Evolutionary conservation across 495 filamentous ascomycete species (phyloP).

Genomic region (Xylaria curta): DNA sequence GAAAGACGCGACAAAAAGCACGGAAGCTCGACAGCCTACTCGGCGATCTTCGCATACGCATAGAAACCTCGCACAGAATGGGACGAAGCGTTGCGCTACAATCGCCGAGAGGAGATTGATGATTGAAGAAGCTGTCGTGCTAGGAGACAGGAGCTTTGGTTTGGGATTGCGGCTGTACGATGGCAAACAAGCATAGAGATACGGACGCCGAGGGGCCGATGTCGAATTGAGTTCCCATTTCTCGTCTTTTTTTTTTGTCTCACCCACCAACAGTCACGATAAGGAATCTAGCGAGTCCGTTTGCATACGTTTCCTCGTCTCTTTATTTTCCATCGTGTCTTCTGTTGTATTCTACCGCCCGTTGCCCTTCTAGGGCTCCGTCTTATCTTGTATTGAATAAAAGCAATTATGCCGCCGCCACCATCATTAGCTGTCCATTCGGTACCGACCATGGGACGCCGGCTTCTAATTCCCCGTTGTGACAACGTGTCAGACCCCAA

Average conservation of each 20-base stretch:
- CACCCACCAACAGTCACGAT: background rate
- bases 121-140: constrained; percentile 11
- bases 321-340: background rate
- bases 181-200: constrained; percentile 23
- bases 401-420: constrained; percentile 14
- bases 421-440: constrained; percentile 16
- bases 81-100: constrained; percentile 21
- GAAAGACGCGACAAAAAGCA: constrained; percentile 10
- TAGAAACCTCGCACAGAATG: constrained; percentile 21
- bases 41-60: constrained; percentile 22
- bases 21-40: constrained; percentile 16
- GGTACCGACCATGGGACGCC: constrained; percentile 9
- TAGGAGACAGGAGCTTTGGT: constrained; percentile 11
- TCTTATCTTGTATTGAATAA: constrained; percentile 13
- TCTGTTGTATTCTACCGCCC: background rate
- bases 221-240: background rate
- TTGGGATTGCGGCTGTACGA: constrained; percentile 21
- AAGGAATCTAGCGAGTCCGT: background rate
- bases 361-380: background rate
- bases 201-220: constrained; percentile 4
- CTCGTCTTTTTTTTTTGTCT: background rate
- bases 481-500: constrained; percentile 9
- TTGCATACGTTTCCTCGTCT: background rate
- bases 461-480: constrained; percentile 21
- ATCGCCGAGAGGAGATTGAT: constrained; percentile 1